Conservation (phyloP, 2,329 filamentous ascomycete species). For the Aureobasidium sp. region DNA sequence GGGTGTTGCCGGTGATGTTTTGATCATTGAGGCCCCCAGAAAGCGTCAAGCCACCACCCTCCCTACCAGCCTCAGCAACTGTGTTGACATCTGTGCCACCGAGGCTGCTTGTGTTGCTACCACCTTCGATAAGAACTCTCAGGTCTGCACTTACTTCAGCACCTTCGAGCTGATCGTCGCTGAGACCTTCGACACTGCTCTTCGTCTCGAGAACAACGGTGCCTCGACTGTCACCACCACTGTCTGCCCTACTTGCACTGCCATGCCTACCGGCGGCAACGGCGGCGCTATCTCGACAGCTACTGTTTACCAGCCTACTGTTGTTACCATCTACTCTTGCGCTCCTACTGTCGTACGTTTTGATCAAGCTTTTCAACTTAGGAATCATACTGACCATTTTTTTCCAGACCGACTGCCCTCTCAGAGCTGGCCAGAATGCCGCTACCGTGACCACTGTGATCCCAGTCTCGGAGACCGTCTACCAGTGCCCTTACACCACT, state of each 20-base stretch:
- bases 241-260: too few relatives aligned
- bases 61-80: conserved; percentile 4
- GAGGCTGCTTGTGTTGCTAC: conserved; percentile 2
- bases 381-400: neutral
- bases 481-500: conserved; percentile 3
- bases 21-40: neutral
- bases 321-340: conserved; percentile 17
- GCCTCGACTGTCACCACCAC: neutral
- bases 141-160: conserved; percentile 12
- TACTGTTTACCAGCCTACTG: conserved; percentile 12
- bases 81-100: conserved; percentile 12
- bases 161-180: neutral
- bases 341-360: conserved; percentile 10
- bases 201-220: neutral
- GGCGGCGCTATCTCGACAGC: neutral
- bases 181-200: conserved; percentile 5
- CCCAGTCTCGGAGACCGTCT: conserved; percentile 17
- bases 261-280: neutral
- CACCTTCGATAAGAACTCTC: neutral
- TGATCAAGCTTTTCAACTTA: too few relatives aligned
- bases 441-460: conserved; percentile 19
- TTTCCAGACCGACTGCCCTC: conserved; percentile 9
- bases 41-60: conserved; percentile 11
- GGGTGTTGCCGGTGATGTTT: neutral
- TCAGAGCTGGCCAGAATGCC: conserved; percentile 16